Percentiles rank a stretch among this genome's conserved stretches.
Evolutionary conservation across 2,329 filamentous ascomycete species (phyloP).

Genomic region (Arthrobotrys pseudoclavata): DNA sequence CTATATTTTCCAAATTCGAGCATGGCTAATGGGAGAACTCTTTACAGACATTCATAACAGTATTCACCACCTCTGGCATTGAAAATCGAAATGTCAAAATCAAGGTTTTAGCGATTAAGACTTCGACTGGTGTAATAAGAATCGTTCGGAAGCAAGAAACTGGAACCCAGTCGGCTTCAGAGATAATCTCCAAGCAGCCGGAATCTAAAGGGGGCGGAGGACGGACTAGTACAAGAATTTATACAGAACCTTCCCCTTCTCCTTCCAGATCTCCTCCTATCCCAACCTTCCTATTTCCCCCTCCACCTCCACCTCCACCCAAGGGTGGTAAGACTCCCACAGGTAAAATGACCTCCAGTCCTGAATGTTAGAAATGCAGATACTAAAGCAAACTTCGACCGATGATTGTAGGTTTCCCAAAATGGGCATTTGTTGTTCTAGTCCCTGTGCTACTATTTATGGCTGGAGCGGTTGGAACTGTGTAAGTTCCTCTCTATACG

Average conservation of each 20-base stretch:
- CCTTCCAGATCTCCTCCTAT: too few relatives aligned
- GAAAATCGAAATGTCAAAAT: neutral
- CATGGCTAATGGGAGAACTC: neutral
- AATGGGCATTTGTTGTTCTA: conserved; percentile 1
- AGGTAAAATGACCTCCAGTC: neutral
- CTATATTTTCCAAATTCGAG: too few relatives aligned
- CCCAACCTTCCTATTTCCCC: too few relatives aligned
- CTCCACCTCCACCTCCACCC: too few relatives aligned
- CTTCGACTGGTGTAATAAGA: neutral
- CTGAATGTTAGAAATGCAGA: neutral
- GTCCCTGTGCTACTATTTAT: conserved; percentile 1
- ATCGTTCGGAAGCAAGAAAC: neutral
- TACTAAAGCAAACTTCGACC: neutral
- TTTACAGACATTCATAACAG: neutral
- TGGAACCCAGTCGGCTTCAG: neutral
- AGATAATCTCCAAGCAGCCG: neutral
- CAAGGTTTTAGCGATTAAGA: neutral
- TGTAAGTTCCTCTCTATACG: neutral
- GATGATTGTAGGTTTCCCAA: conserved; percentile 16
- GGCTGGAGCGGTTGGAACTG: neutral
- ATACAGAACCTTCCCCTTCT: too few relatives aligned
- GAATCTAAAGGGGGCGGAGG: too few relatives aligned
- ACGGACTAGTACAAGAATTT: too few relatives aligned
- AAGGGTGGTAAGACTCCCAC: too few relatives aligned
- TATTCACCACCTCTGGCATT: neutral